Base-by-base conservation (phyloP, 495 filamentous ascomycete genomes). In the Pseudevernia furfuracea region DNA sequence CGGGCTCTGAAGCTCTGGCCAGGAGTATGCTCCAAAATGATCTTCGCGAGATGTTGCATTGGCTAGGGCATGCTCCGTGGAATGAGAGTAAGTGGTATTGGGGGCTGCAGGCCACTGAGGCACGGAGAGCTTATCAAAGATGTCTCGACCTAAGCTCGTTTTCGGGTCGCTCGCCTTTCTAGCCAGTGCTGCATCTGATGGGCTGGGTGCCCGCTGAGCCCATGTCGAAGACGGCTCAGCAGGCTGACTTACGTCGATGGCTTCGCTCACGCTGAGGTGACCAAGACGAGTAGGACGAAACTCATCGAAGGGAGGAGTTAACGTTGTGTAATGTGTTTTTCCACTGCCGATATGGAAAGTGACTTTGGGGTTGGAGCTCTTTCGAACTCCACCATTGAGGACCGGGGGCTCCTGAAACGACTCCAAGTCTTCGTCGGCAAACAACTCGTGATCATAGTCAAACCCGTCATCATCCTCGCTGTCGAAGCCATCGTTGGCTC, bases 151-250 rank as follows among this genome's bases (percentile, higher is more conserved):
- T 15, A 55, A n/a, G n/a, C 9, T 32, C 38, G 36, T 37, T n/a
- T 52, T 52, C 25, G 36, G 44, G 38, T 62, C 61, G 30, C 28
- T 39, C 57, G 58, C 58, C 15, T 71, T 65, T 49, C 67, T 69
- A 28, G 72, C 72, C 58, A 74, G 62, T 19, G 72, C 72, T 25
- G 72, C 70, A 67, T 74, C 72, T 48, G 72, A 74, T 60, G 72
- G 72, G 49, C 72, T 74, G 30, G 72, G 71, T 53, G 67, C 66
- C 39, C 71, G 71, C 37, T 59, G 49, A 12, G 37, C 19, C 21
- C 25, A 52, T 5, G 57, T 23, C 21, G 30, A 49, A n/a, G 32
- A 36, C 28, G 30, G 28, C 39, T 46, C 60, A 36, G 25, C 17
- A 38, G 58, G 25, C 36, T 61, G 59, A 58, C 57, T 60, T 21